Conservation (phyloP, 768 basidiomycete species). For the Amanita pseudoporphyria region DNA sequence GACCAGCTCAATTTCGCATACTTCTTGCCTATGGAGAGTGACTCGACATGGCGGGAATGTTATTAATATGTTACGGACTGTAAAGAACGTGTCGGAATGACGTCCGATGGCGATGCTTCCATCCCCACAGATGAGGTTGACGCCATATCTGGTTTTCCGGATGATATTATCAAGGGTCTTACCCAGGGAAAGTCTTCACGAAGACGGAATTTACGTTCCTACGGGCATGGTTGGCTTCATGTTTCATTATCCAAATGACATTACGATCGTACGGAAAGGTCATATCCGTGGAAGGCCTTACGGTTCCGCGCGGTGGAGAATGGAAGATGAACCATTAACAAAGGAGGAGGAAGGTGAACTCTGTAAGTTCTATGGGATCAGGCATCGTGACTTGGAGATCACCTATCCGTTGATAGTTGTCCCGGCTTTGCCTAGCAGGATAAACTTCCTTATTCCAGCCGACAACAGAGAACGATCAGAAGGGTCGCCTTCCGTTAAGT, state of each 20-base stretch:
- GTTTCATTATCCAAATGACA: no score
- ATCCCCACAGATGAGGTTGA: constrained; percentile 39
- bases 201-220: no score
- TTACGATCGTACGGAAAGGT: no score
- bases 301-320: no score
- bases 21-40: constrained; percentile 36
- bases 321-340: constrained; percentile 29
- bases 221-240: no score
- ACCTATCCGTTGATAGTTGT: constrained; percentile 59
- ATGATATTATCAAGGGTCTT: constrained; percentile 38
- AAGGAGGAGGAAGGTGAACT: constrained; percentile 35
- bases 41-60: no score
- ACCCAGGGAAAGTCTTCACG: constrained; percentile 34
- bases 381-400: constrained; percentile 26
- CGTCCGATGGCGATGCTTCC: constrained; percentile 13
- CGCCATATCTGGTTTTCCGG: constrained; percentile 32
- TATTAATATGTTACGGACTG: constrained; percentile 32
- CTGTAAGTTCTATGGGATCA: constrained; percentile 11
- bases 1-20: constrained; percentile 56
- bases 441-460: no score
- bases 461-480: not conserved
- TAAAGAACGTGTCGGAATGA: not conserved
- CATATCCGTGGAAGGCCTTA: constrained; percentile 33
- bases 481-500: constrained; percentile 11
- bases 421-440: constrained; percentile 39